A percentile compares a stretch with the other conserved stretches of the same genome.
phyloP scores from a whole-genome alignment of 2,329 filamentous ascomycete species.

The Huntiella decipiens region DNA sequence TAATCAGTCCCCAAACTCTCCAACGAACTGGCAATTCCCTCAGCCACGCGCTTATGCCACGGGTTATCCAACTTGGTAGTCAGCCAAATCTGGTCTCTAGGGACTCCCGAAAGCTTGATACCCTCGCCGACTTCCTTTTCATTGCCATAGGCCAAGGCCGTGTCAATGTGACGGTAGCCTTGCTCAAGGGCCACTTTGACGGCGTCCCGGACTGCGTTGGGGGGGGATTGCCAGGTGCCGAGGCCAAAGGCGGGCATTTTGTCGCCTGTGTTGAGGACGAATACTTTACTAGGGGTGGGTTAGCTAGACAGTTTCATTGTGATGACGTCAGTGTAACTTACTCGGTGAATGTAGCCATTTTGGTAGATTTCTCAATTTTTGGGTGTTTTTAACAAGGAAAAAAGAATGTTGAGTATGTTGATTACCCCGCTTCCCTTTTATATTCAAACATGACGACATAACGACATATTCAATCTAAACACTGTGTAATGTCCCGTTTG shows the following conservation, averaged over 20 bases:
- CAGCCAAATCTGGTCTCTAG: slow-evolving; percentile 47
- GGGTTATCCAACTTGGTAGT: slow-evolving; percentile 74
- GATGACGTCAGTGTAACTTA: too few relatives aligned
- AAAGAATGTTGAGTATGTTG: too few relatives aligned
- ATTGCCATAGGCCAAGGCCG: slow-evolving; percentile 61
- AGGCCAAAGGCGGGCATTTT: slow-evolving; percentile 62
- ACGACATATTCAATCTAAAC: too few relatives aligned
- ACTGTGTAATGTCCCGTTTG: too few relatives aligned
- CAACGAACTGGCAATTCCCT: slow-evolving; percentile 41
- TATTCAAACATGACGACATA: too few relatives aligned
- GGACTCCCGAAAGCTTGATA: slow-evolving; percentile 43
- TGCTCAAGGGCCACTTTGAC: slow-evolving; percentile 48
- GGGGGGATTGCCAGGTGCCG: slow-evolving; percentile 61
- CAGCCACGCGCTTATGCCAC: slow-evolving; percentile 50
- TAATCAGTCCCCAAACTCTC: slow-evolving; percentile 44
- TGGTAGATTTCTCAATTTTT: too few relatives aligned
- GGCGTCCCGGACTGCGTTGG: slow-evolving; percentile 48
- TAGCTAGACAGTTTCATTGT: too few relatives aligned
- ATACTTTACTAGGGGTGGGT: slow-evolving; percentile 21
- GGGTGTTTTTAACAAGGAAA: too few relatives aligned
- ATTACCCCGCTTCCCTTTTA: too few relatives aligned
- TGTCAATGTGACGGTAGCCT: slow-evolving; percentile 62
- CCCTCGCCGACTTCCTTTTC: slow-evolving; percentile 49
- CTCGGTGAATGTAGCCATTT: too few relatives aligned
- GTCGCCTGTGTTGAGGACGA: slow-evolving; percentile 55